phyloP scores from a whole-genome alignment of 2,329 filamentous ascomycete species.

The Fusarium mexicanum region DNA sequence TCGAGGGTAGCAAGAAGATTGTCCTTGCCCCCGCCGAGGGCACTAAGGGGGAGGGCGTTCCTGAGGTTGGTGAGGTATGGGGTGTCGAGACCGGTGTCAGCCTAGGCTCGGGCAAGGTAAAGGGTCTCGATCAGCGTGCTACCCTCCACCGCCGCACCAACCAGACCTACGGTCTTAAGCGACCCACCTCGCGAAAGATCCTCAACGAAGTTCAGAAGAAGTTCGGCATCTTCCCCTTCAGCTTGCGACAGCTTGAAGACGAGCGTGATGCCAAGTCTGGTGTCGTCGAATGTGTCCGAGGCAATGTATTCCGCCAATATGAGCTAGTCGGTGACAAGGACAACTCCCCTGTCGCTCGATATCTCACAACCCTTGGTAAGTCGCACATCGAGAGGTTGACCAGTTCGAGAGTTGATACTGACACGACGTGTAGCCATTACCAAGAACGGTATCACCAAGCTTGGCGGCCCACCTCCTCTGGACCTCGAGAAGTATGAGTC shows the following conservation, averaged over 20 bases:
- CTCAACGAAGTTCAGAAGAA: conserved; percentile 96
- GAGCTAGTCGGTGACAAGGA: conserved; percentile 97
- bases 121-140: conserved; percentile 85
- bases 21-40: conserved; percentile 88
- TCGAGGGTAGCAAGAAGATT: conserved; percentile 97
- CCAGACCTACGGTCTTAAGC: conserved; percentile 92
- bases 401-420: conserved; percentile 1
- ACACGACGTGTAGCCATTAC: conserved; percentile 75
- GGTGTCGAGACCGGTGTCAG: conserved; percentile 96
- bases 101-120: conserved; percentile 92
- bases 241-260: conserved; percentile 93
- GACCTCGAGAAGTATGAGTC: conserved; percentile 88
- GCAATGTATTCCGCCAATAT: conserved; percentile 93
- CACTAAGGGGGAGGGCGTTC: conserved; percentile 87
- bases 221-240: conserved; percentile 98
- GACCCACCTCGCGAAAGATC: conserved; percentile 90
- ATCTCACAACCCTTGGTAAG: conserved; percentile 93
- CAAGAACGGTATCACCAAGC: conserved; percentile 93
- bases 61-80: conserved; percentile 94
- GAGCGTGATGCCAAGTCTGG: conserved; percentile 96
- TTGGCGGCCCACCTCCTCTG: conserved; percentile 78
- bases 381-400: conserved; percentile 36
- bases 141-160: conserved; percentile 94
- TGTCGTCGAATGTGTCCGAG: conserved; percentile 94
- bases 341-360: conserved; percentile 80